Evolutionary conservation across 306 rosid species (phyloP).

Genomic region (Vigna reflexopilosa): DNA sequence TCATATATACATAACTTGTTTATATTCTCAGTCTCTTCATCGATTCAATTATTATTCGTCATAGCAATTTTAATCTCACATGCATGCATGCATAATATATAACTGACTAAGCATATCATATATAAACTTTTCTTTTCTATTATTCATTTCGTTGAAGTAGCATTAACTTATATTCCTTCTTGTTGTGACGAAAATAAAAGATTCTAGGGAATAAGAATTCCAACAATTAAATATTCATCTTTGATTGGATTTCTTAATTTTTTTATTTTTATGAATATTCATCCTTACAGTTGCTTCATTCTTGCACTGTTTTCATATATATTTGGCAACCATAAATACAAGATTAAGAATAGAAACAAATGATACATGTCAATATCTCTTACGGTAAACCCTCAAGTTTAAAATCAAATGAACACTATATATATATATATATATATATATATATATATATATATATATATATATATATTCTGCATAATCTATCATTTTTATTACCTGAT

Average conservation of each 20-base stretch:
- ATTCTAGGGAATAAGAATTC: conserved; percentile 14
- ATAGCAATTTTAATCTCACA: conserved; percentile 16
- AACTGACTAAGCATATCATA: not conserved
- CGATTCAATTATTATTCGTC: not conserved
- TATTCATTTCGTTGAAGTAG: not conserved
- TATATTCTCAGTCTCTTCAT: conserved; percentile 10
- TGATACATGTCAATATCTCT: not conserved
- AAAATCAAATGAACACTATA: not conserved
- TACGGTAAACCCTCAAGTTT: not conserved
- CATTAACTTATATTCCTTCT: conserved; percentile 1
- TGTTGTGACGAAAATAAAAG: not conserved
- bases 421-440: too few species aligned
- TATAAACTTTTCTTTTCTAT: not conserved
- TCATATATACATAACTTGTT: not conserved
- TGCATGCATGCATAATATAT: conserved; percentile 49
- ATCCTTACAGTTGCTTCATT: not conserved
- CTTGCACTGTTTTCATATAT: not conserved
- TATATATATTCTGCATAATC: too few species aligned
- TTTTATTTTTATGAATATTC: not conserved
- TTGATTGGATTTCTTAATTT: not conserved
- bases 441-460: too few species aligned
- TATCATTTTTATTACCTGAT: not conserved
- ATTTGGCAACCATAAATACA: not conserved
- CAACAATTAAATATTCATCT: conserved; percentile 5
- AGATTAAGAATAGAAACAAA: not conserved